phyloP scores from a whole-genome alignment of 2,329 filamentous ascomycete species.

The Calonectria multiphialidica region DNA sequence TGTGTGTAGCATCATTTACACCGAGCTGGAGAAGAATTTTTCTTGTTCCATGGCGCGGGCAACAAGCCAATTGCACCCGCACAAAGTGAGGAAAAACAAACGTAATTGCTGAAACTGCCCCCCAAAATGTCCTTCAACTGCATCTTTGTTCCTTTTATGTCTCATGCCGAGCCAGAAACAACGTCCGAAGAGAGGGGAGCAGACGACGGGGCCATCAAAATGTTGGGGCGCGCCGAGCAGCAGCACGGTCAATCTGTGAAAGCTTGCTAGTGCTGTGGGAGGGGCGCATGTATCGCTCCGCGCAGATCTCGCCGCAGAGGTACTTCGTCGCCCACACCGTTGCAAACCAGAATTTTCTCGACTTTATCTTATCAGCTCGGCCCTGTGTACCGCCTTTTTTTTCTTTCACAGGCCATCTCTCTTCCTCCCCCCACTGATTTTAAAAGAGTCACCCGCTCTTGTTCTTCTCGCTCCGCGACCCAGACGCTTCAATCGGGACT shows the following conservation, averaged over 20 bases:
- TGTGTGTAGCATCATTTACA: too few species aligned
- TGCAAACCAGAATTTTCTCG: conserved; percentile 42
- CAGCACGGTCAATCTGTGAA: conserved; percentile 24
- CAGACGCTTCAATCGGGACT: conserved; percentile 47
- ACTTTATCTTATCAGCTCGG: conserved; percentile 42
- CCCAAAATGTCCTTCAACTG: too few species aligned
- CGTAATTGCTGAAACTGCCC: neutral
- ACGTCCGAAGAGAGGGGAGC: conserved; percentile 12
- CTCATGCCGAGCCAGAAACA: conserved; percentile 12
- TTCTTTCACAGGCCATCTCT: conserved; percentile 34
- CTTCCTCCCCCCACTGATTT: conserved; percentile 29
- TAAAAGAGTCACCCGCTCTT: conserved; percentile 43
- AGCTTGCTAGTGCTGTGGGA: conserved; percentile 20
- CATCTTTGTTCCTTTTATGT: neutral
- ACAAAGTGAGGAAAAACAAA: neutral
- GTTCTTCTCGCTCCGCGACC: conserved; percentile 35
- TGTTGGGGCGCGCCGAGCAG: conserved; percentile 38
- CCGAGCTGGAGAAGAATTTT: neutral
- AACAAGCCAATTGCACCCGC: neutral
- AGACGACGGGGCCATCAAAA: conserved; percentile 29
- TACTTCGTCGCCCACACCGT: conserved; percentile 25
- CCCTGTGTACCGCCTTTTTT: conserved; percentile 42
- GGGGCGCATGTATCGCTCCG: conserved; percentile 26
- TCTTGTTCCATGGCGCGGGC: neutral
- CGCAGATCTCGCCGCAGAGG: neutral